phyloP scores from a whole-genome alignment of 148 eudicot genomes.

The Vaccinium myrtillus region DNA sequence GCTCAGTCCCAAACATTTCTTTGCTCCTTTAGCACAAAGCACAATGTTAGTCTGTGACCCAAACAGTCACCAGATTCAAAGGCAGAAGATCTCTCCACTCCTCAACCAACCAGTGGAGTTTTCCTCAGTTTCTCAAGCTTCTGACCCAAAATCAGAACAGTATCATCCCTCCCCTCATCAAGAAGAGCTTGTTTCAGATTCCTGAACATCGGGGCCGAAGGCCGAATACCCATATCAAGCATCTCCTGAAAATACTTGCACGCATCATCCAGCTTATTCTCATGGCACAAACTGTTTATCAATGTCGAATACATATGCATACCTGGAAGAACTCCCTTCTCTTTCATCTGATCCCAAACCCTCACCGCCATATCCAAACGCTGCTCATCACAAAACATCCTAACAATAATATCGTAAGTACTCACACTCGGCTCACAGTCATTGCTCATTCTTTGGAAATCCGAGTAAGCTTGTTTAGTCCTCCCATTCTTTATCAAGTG shows the following conservation, averaged over 20 bases:
- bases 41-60: not conserved
- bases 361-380: conserved; percentile 51
- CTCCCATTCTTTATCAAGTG: conserved; percentile 58
- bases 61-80: not conserved
- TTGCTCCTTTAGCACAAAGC: not conserved
- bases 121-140: conserved; percentile 58
- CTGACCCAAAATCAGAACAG: conserved; percentile 35
- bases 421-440: conserved; percentile 61
- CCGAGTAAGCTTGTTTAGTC: conserved; percentile 55
- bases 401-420: conserved; percentile 69
- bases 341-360: conserved; percentile 82
- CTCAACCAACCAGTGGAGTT: conserved; percentile 38
- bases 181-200: conserved; percentile 60
- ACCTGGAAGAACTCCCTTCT: conserved; percentile 65
- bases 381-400: conserved; percentile 76
- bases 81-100: conserved; percentile 1
- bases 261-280: conserved; percentile 61
- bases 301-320: conserved; percentile 73
- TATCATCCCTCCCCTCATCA: conserved; percentile 63
- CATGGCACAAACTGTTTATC: conserved; percentile 65
- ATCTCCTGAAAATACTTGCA: conserved; percentile 65
- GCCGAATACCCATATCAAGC: conserved; percentile 80
- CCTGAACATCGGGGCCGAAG: conserved; percentile 66
- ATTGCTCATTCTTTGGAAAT: conserved; percentile 51
- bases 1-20: not conserved